A percentile compares a stretch with the other conserved stretches of the same genome.
Conservation (phyloP, 495 filamentous ascomycete species). For the Hypoxylon cercidicola region DNA sequence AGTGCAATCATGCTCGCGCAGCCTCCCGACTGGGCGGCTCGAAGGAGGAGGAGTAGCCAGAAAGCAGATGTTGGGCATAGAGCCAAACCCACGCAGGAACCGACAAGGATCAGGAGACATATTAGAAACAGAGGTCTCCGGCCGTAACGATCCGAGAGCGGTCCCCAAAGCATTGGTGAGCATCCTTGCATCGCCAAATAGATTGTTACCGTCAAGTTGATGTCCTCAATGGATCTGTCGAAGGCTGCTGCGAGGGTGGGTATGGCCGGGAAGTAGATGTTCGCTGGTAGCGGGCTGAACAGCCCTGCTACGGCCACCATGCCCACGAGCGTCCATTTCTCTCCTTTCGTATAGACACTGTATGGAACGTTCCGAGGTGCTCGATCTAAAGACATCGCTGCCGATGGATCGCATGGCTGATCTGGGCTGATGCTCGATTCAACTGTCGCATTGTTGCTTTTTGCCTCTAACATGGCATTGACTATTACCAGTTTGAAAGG, state of each 20-base stretch:
- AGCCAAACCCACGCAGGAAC: conserved; percentile 64
- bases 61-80: conserved; percentile 59
- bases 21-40: conserved; percentile 66
- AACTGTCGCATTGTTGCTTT: too few relatives aligned
- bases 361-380: too few relatives aligned
- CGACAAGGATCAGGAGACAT: conserved; percentile 59
- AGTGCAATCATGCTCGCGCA: conserved; percentile 55
- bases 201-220: conserved; percentile 67
- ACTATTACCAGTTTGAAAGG: too few relatives aligned
- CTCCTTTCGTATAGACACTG: too few relatives aligned
- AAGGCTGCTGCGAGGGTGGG: conserved; percentile 58
- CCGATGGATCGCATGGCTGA: too few relatives aligned
- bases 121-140: conserved; percentile 62
- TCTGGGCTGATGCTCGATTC: too few relatives aligned
- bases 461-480: too few relatives aligned
- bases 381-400: too few relatives aligned
- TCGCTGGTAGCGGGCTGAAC: conserved; percentile 71
- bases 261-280: conserved; percentile 75
- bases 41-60: conserved; percentile 59
- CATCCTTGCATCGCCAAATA: conserved; percentile 65
- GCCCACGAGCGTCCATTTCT: conserved; percentile 50
- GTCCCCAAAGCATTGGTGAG: conserved; percentile 61
- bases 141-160: conserved; percentile 60
- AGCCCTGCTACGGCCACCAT: conserved; percentile 68
- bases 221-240: conserved; percentile 57